These are phyloP conservation scores for Solanum chmielewskii DNA, from an alignment of 257 asterid genomes.

Conservation along the genomic window DNA sequence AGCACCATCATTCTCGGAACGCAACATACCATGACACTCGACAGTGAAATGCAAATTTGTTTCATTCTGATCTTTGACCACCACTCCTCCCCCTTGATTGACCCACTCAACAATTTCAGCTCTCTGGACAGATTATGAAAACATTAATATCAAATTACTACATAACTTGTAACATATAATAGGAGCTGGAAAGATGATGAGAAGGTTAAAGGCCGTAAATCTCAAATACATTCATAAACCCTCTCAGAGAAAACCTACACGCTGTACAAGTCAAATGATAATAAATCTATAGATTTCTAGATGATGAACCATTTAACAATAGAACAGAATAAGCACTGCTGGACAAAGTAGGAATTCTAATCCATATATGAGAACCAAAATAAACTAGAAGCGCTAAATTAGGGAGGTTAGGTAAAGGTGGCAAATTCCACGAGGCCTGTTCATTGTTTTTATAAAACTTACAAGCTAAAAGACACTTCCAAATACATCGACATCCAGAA, in stretches of 20 bases:
- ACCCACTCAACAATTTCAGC: conserved; percentile 77
- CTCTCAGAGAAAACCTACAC: background rate
- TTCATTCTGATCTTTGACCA: conserved; percentile 44
- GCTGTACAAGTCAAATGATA: background rate
- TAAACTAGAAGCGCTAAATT: background rate
- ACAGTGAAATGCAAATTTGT: conserved; percentile 51
- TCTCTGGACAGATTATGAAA: conserved; percentile 36
- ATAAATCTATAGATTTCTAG: background rate
- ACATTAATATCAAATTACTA: background rate
- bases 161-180: background rate
- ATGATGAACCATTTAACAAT: background rate
- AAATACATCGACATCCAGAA: background rate
- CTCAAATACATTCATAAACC: background rate
- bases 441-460: background rate
- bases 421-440: background rate
- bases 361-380: background rate
- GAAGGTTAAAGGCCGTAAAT: background rate
- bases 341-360: background rate
- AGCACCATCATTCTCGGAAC: conserved; percentile 16
- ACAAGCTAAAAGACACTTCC: background rate
- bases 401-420: background rate
- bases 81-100: conserved; percentile 72
- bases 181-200: background rate
- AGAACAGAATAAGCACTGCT: background rate
- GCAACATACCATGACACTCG: conserved; percentile 64